Conservation (phyloP, 257 asterid species). For the Asclepias syriaca region DNA sequence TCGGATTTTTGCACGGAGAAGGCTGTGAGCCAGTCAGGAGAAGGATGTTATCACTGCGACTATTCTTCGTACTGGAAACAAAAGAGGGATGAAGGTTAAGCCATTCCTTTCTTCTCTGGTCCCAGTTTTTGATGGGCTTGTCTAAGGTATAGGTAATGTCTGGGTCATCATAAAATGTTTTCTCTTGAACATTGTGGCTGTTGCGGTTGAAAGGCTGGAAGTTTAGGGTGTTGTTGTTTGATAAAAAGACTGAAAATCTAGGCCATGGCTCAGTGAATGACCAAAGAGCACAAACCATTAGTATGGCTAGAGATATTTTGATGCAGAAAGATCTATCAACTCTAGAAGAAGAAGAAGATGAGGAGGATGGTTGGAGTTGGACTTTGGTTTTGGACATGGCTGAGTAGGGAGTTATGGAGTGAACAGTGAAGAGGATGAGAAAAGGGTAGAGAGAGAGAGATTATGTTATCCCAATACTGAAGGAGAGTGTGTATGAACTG, state of each 20-base stretch:
- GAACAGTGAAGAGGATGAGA: neutral
- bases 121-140: slow-evolving; percentile 57
- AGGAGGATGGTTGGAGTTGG: neutral
- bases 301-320: slow-evolving; percentile 1
- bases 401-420: neutral
- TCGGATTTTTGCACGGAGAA: slow-evolving; percentile 45
- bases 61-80: slow-evolving; percentile 10
- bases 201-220: slow-evolving; percentile 15
- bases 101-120: slow-evolving; percentile 59
- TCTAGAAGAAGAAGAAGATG: neutral
- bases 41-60: slow-evolving; percentile 24
- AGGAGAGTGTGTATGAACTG: neutral
- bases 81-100: slow-evolving; percentile 39
- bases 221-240: slow-evolving; percentile 3
- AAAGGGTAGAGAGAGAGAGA: neutral
- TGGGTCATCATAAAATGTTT: slow-evolving; percentile 66
- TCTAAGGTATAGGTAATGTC: slow-evolving; percentile 44
- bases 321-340: neutral
- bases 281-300: slow-evolving; percentile 38
- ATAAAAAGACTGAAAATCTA: slow-evolving; percentile 24
- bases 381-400: slow-evolving; percentile 10
- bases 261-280: slow-evolving; percentile 36
- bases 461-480: neutral
- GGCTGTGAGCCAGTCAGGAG: slow-evolving; percentile 79
- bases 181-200: slow-evolving; percentile 30